Evolutionary conservation across 805 yeast genomes (phyloP), one percentile per base, ranked within the genome.

Genomic region (Lipomyces sp.): DNA sequence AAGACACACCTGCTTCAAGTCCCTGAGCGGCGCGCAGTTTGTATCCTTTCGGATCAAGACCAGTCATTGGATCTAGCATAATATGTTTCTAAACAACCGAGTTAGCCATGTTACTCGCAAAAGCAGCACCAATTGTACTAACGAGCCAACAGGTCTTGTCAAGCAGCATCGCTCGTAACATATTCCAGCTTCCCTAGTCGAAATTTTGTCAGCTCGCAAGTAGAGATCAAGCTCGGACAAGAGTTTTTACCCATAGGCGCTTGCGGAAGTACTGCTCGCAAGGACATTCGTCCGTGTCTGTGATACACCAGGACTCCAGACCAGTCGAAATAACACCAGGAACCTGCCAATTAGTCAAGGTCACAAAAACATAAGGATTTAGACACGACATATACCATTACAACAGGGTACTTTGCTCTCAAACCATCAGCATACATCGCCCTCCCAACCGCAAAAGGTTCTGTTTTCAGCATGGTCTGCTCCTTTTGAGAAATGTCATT

Each of bases 301-400:
- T 84, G 2, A 90, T 80, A 0, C 96, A 89, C 99, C 99, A 95
- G 59, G 92, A 87, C 77, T 95, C 99, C 48, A 95, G 82, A 3
- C 98, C 98, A 0, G 98, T 93, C 37, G 97, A 90, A 63, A 91
- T 90, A 13, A 94, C 98, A 2, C 99, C 99, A 0, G 99, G 99
- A 24, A 95, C 91, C 61, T 58, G 48, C 15, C 37, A 4, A 8
- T 34, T 33, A 51, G 34, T 29, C 6, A 29, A 29, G 4, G 6
- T 15, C 18, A 54, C 24, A 54, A 54, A 30, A 54, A 30, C 24
- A 33, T 5, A 24, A 24, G 24, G 24, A 24, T 24, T 24, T 24
- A 24, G 24, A 24, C 24, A 24, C 24, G 24, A 24, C 24, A 24
- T 24, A 51, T 51, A 51, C 66, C 87, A 95, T 84, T 2, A 95